Percentiles rank a stretch among this genome's conserved stretches.
These are phyloP conservation scores for Carpinus viminea DNA, from an alignment of 306 rosid genomes.

Conservation along the genomic window DNA sequence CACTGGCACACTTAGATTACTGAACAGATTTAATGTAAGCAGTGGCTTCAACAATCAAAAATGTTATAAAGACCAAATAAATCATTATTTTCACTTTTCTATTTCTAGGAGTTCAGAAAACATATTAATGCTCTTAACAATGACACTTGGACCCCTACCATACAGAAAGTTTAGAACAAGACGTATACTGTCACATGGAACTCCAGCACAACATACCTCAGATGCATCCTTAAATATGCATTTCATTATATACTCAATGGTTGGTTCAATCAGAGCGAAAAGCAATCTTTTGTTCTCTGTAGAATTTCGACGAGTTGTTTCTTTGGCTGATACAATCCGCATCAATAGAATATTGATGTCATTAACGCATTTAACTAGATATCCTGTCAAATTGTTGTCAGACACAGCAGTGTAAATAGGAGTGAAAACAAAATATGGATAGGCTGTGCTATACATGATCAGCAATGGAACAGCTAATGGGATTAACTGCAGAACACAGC, in stretches of 20 bases:
- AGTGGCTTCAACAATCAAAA: background rate
- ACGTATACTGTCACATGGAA: conserved; percentile 16
- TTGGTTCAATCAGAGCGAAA: conserved; percentile 75
- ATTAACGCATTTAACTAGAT: conserved; percentile 65
- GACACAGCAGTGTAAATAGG: conserved; percentile 17
- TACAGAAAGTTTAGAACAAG: conserved; percentile 13
- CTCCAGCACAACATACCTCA: conserved; percentile 57
- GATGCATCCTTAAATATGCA: conserved; percentile 64
- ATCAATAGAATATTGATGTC: conserved; percentile 60
- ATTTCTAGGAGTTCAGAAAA: conserved; percentile 8
- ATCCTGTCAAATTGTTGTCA: conserved; percentile 54
- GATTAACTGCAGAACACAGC: background rate
- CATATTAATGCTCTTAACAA: conserved; percentile 7
- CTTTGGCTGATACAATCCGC: conserved; percentile 46
- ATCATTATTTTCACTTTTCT: background rate
- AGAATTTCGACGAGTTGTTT: conserved; percentile 34
- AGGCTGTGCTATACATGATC: conserved; percentile 10
- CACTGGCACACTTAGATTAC: conserved; percentile 12
- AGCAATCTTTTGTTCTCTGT: conserved; percentile 47
- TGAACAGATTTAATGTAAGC: conserved; percentile 14
- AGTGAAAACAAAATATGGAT: conserved; percentile 13
- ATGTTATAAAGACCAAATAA: background rate
- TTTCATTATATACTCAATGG: conserved; percentile 77
- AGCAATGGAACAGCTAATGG: background rate
- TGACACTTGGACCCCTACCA: conserved; percentile 21